Percentiles rank a stretch among this genome's conserved stretches.
These are phyloP conservation scores for Wickerhamiella parazyma DNA, from an alignment of 805 yeast genomes.

Conservation along the genomic window DNA sequence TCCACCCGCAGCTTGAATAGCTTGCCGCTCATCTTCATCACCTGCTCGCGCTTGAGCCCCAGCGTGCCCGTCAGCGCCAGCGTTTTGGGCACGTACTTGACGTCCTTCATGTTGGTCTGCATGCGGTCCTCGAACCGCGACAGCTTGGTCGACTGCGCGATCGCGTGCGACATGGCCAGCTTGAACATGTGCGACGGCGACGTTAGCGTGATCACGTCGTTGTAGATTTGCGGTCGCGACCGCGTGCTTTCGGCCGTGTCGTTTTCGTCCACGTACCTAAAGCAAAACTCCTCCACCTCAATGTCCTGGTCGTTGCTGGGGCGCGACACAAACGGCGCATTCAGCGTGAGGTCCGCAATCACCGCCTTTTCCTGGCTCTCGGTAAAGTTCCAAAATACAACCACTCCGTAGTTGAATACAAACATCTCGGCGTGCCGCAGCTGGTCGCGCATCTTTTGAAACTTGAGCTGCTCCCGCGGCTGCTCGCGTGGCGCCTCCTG, in stretches of 20 bases:
- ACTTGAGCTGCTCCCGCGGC: conserved; percentile 24
- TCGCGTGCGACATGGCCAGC: conserved; percentile 86
- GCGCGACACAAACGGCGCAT: conserved; percentile 40
- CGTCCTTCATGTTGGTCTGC: conserved; percentile 68
- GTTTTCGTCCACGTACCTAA: conserved; percentile 42
- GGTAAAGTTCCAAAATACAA: conserved; percentile 96
- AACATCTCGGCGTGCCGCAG: conserved; percentile 65
- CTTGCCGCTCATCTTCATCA: conserved; percentile 78
- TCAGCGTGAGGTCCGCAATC: conserved; percentile 74
- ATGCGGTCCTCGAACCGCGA: conserved; percentile 85
- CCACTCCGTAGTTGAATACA: conserved; percentile 81
- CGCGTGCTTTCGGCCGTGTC: background rate
- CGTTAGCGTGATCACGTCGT: conserved; percentile 83
- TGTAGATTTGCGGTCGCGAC: conserved; percentile 42
- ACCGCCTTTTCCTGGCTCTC: conserved; percentile 87
- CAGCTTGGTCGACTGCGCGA: conserved; percentile 88
- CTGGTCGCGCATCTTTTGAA: conserved; percentile 16
- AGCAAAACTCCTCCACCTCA: conserved; percentile 79
- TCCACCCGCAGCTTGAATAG: conserved; percentile 83
- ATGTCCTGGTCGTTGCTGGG: conserved; percentile 75
- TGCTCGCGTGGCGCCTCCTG: background rate
- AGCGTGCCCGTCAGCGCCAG: conserved; percentile 80
- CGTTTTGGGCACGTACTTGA: conserved; percentile 78
- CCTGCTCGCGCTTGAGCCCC: conserved; percentile 72
- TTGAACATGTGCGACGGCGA: conserved; percentile 89